A percentile compares a stretch with the other conserved stretches of the same genome.
phyloP scores from a whole-genome alignment of 768 basidiomycete genomes.

The Podaxis carcinomalis region DNA sequence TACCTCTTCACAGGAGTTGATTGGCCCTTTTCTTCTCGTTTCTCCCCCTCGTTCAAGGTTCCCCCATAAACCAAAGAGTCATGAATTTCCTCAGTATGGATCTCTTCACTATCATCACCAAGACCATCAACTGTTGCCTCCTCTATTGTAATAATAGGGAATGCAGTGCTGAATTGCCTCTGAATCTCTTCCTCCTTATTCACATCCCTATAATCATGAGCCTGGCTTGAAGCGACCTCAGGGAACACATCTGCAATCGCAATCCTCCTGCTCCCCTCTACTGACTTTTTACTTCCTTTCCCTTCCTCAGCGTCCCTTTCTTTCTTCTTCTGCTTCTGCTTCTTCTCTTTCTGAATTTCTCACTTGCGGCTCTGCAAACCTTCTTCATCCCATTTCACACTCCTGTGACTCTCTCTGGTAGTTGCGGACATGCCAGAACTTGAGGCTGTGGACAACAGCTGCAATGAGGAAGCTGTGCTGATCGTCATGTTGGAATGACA shows the following conservation, averaged over 20 bases:
- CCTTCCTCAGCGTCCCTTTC: slow-evolving; percentile 16
- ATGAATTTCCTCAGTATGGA: slow-evolving; percentile 14
- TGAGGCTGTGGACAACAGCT: slow-evolving; percentile 26
- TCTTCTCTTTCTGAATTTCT: slow-evolving; percentile 25
- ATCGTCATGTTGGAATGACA: slow-evolving; percentile 8
- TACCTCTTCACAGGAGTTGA: slow-evolving; percentile 41
- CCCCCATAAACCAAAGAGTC: slow-evolving; percentile 16
- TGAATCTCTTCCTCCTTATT: slow-evolving; percentile 5
- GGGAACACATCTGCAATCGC: slow-evolving; percentile 61
- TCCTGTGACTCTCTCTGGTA: slow-evolving; percentile 19
- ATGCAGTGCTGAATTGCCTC: slow-evolving; percentile 14
- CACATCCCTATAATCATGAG: slow-evolving; percentile 14
- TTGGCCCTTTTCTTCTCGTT: slow-evolving; percentile 16
- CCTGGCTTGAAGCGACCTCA: slow-evolving; percentile 22
- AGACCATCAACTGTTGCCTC: slow-evolving; percentile 54
- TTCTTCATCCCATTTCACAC: slow-evolving; percentile 31
- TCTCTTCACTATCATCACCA: slow-evolving; percentile 18
- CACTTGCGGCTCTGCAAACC: slow-evolving; percentile 27
- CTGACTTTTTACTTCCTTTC: slow-evolving; percentile 40
- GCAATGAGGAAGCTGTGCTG: slow-evolving; percentile 34
- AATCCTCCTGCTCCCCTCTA: slow-evolving; percentile 51
- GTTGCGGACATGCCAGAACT: slow-evolving; percentile 26
- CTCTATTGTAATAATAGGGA: slow-evolving; percentile 40
- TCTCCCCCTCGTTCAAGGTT: slow-evolving; percentile 13
- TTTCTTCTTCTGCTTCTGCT: slow-evolving; percentile 21